phyloP scores from a whole-genome alignment of 176 grass and related monocot species.

The Oryza nivara region DNA sequence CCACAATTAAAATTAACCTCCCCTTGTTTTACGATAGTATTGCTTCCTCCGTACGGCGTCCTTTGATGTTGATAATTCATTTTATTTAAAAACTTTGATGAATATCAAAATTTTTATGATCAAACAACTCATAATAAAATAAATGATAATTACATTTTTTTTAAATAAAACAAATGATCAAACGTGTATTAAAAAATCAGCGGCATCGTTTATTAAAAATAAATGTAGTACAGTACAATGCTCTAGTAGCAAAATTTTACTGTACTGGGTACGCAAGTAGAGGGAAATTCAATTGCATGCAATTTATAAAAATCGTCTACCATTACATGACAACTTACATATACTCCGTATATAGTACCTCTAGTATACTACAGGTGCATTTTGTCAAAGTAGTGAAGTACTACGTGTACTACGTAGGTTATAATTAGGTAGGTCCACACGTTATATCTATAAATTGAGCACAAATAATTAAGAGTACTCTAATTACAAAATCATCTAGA shows the following conservation, averaged over 20 bases:
- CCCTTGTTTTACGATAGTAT: no score
- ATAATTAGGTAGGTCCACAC: not conserved
- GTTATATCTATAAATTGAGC: not conserved
- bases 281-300: not conserved
- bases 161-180: no score
- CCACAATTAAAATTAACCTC: not conserved
- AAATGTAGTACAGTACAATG: not conserved
- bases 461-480: no score
- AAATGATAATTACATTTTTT: no score
- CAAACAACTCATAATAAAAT: no score
- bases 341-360: not conserved
- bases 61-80: no score
- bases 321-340: not conserved
- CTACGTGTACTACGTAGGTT: not conserved
- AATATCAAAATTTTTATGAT: no score
- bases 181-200: no score
- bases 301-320: not conserved
- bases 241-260: not conserved
- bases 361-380: not conserved
- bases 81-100: no score
- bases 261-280: not conserved
- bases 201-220: no score
- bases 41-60: no score
- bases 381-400: not conserved
- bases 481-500: conserved; percentile 19